A percentile compares a stretch with the other conserved stretches of the same genome.
Evolutionary conservation across 2,329 filamentous ascomycete species (phyloP).

Genomic region (Colletotrichum sp.): DNA sequence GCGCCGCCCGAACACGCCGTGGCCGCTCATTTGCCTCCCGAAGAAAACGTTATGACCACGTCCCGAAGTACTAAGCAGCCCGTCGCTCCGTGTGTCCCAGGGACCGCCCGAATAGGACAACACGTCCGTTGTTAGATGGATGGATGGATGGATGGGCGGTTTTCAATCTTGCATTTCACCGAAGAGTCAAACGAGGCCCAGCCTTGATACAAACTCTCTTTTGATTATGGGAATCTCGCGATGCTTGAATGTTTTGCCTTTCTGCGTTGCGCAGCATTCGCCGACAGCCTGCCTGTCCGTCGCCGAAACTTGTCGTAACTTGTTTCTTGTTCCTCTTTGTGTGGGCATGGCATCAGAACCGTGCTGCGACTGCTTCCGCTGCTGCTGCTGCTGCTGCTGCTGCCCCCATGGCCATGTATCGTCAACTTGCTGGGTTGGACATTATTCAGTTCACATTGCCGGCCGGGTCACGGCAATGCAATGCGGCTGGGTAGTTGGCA

Average conservation of each 20-base stretch:
- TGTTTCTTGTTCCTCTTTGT: background rate
- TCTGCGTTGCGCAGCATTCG: background rate
- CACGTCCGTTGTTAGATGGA: conserved; percentile 6
- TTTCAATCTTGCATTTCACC: background rate
- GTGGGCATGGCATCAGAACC: background rate
- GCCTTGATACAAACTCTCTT: conserved; percentile 18
- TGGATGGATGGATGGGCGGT: background rate
- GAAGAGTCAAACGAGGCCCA: conserved; percentile 6
- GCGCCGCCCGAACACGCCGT: background rate
- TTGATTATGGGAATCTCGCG: background rate
- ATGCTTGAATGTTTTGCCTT: background rate
- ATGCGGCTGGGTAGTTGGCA: background rate
- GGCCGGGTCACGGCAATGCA: background rate
- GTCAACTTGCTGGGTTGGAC: background rate
- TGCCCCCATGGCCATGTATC: background rate
- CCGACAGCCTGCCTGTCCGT: background rate
- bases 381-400: background rate
- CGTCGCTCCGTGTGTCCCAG: background rate
- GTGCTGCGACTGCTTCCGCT: background rate
- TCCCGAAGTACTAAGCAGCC: background rate
- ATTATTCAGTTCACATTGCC: background rate
- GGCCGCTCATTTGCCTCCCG: background rate
- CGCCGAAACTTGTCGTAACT: background rate
- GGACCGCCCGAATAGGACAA: conserved; percentile 5
- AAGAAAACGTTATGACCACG: background rate